Evolutionary conservation across 106 monocot genomes (phyloP), one percentile per base, ranked within the genome.

Genomic region (Dactylorhiza incarnata): DNA sequence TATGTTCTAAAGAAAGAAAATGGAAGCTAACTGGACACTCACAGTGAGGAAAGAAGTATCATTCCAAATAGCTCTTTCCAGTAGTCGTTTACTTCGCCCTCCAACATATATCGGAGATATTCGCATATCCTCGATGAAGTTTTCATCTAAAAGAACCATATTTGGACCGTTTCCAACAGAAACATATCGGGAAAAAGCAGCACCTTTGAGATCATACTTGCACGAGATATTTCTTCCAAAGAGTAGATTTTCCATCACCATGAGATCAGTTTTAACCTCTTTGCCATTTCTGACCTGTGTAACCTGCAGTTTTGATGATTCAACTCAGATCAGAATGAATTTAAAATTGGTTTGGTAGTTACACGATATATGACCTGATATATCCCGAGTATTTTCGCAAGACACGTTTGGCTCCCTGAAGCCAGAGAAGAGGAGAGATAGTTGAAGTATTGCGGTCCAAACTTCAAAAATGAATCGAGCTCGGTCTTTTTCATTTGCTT

Each of bases 1-100:
- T 20, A 15, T n/a, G n/a, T 61, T 61, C 19, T 61, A 61, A n/a
- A 72, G 14, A 11, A 59, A 62, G 23, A 20, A 49, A 45, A 61
- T 56, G 51, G 7, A 25, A 43, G 5, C 17, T 16, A 25, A 12
- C 50, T 75, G 51, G 8, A 77, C 23, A 77, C 99, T 87, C 83
- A 99, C 99, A 43, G 89, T 91, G 55, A 99, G 89, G 82, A 99
- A 99, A 73, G 86, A 79, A 43, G 99, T 99, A 71, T 99, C 99
- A 74, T 99, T 99, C 99, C 99, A 99, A 72, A 99, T 89, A 49
- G 99, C 99, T n/a, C 99, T 81, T 58, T 94, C 83, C 45, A 99
- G 76, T 25, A 91, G 76, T 80, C 91, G 86, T 73, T 99, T 99
- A 62, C 81, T 86, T 77, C 76, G 86, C 13, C 90, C 89, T 53